Percentiles rank a stretch among this genome's conserved stretches.
phyloP scores from a whole-genome alignment of 2,329 filamentous ascomycete species.

The Annulohypoxylon truncatum region DNA sequence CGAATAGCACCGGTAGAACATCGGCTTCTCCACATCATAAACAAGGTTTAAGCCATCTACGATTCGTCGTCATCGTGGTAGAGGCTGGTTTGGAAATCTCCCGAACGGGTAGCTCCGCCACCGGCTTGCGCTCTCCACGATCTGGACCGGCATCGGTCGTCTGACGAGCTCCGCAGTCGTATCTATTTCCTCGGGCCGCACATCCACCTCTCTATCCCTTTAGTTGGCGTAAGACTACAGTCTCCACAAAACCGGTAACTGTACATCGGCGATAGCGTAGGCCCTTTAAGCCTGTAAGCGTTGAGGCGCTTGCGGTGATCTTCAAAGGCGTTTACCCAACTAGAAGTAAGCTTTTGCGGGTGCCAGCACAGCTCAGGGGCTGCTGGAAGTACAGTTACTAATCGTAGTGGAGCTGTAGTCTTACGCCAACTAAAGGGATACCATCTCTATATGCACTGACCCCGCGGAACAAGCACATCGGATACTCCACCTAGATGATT shows the following conservation, averaged over 20 bases:
- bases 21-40: constrained; percentile 24
- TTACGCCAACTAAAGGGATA: too few relatives aligned
- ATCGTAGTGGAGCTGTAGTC: too few relatives aligned
- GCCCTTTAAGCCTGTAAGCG: too few relatives aligned
- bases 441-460: background rate
- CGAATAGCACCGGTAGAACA: constrained; percentile 27
- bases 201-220: constrained; percentile 9
- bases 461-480: background rate
- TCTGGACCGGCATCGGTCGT: constrained; percentile 19
- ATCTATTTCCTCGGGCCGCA: constrained; percentile 20
- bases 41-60: background rate
- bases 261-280: too few relatives aligned
- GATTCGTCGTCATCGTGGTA: background rate
- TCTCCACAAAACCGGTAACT: too few relatives aligned
- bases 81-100: background rate
- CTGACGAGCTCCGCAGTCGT: background rate
- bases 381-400: too few relatives aligned
- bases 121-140: background rate
- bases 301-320: too few relatives aligned
- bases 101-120: constrained; percentile 31
- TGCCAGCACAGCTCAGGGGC: too few relatives aligned
- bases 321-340: too few relatives aligned
- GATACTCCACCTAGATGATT: background rate
- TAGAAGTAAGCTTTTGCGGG: too few relatives aligned
- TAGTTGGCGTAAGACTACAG: too few relatives aligned